A percentile compares a stretch with the other conserved stretches of the same genome.
phyloP scores from a whole-genome alignment of 129 eudicot species.

The Tagetes erecta region DNA sequence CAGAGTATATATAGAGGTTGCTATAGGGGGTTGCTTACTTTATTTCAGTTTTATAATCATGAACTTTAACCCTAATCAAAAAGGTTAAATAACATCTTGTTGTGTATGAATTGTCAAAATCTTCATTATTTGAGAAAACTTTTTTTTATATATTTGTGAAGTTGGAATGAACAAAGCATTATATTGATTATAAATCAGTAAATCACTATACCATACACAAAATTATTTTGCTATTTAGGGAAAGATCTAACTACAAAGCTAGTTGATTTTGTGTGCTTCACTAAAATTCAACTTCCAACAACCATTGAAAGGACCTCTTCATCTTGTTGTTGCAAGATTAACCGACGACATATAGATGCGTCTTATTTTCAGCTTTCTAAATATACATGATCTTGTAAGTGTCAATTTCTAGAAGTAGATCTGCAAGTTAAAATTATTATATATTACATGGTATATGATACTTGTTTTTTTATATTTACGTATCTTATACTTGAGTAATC shows the following conservation, averaged over 20 bases:
- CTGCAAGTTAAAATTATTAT: too few relatives aligned
- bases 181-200: not conserved
- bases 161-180: not conserved
- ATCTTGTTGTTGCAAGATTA: not conserved
- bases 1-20: not conserved
- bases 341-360: not conserved
- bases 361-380: not conserved
- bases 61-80: not conserved
- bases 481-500: not conserved
- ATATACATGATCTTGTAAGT: not conserved
- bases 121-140: not conserved
- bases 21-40: not conserved
- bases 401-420: not conserved
- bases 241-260: not conserved
- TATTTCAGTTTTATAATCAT: not conserved
- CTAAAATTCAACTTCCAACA: not conserved
- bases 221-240: not conserved
- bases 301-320: not conserved
- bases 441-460: too few relatives aligned
- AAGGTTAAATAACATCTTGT: not conserved
- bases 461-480: not conserved
- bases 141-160: too few relatives aligned
- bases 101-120: not conserved
- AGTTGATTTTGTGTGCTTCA: not conserved
- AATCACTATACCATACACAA: not conserved